Conservation (phyloP, 2,329 filamentous ascomycete genomes). For the Talaromyces islandicus region DNA sequence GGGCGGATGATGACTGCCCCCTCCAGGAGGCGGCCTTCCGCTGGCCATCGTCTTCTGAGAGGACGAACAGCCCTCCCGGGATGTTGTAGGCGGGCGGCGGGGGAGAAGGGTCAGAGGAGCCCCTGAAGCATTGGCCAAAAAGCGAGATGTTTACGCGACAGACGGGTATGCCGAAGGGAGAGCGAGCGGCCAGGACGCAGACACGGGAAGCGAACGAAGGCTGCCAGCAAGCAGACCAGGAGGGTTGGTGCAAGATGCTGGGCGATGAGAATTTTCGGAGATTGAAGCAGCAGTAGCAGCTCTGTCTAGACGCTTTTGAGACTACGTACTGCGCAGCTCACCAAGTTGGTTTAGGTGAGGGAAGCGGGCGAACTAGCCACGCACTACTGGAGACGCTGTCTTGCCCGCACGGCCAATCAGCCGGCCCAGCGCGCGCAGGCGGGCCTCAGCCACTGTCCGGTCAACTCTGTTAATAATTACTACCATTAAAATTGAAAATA, state of each 20-base stretch:
- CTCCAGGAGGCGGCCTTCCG: constrained; percentile 53
- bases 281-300: neutral
- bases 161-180: neutral
- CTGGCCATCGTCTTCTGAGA: constrained; percentile 38
- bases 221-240: neutral
- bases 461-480: neutral
- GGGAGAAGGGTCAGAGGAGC: constrained; percentile 18
- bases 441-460: neutral
- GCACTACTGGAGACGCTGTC: neutral
- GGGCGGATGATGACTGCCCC: constrained; percentile 39
- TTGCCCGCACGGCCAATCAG: neutral
- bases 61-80: constrained; percentile 27
- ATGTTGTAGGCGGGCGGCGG: constrained; percentile 7
- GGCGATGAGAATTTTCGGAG: neutral
- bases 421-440: neutral
- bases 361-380: neutral
- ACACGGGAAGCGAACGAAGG: neutral
- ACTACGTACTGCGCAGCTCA: neutral
- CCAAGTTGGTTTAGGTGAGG: neutral
- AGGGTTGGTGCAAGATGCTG: neutral
- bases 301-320: neutral
- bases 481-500: too few species aligned
- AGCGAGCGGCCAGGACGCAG: neutral
- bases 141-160: neutral
- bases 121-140: constrained; percentile 31